These are phyloP conservation scores for Lentinula detonsa DNA, from an alignment of 768 basidiomycete species.

Conservation along the genomic window DNA sequence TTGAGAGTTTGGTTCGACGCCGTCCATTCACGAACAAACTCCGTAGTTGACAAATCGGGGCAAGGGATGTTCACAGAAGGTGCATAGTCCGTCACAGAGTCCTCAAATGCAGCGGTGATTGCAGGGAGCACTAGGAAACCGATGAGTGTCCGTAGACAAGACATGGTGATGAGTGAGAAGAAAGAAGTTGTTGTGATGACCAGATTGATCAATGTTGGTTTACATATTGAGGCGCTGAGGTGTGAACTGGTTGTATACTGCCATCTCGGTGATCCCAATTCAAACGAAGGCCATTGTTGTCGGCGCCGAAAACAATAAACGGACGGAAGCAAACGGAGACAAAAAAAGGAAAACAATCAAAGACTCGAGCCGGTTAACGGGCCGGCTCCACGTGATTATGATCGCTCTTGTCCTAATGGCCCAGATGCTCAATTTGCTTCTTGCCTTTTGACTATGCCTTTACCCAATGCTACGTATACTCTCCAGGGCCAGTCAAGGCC, in stretches of 20 bases:
- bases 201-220: not conserved
- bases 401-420: not conserved
- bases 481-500: constrained; percentile 53
- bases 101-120: constrained; percentile 13
- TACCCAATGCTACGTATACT: constrained; percentile 53
- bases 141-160: not conserved
- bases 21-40: constrained; percentile 46
- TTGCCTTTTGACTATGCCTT: constrained; percentile 45
- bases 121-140: not conserved
- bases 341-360: not conserved
- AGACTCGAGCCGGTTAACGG: not conserved
- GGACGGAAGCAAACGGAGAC: not conserved
- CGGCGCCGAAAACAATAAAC: not conserved
- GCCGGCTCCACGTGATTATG: not conserved
- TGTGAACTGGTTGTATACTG: not conserved
- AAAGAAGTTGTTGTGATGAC: not conserved
- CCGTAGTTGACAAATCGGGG: constrained; percentile 38
- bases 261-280: not conserved
- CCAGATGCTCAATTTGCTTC: not conserved
- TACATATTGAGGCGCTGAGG: not conserved
- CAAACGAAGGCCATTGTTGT: not conserved
- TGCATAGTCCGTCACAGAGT: constrained; percentile 42
- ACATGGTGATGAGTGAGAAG: not conserved
- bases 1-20: constrained; percentile 47
- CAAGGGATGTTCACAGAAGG: constrained; percentile 43